Evolutionary conservation across 2,329 filamentous ascomycete species (phyloP), one percentile per base, ranked within the genome.

Genomic region (Leptographium flavum): DNA sequence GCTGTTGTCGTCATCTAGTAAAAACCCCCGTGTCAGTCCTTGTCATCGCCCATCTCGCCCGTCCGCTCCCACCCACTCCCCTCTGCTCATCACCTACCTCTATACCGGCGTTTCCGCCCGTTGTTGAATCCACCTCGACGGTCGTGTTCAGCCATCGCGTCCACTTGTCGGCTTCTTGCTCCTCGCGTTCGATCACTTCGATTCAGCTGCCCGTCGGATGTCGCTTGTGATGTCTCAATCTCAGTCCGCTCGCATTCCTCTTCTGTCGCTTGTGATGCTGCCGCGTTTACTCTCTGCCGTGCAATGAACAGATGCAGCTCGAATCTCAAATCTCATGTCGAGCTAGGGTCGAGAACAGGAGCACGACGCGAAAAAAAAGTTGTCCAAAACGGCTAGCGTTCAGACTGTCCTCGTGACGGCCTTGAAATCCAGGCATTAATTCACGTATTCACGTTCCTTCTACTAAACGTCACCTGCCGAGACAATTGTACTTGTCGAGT

Each of bases 71-170:
- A 46, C 15, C 32, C 32, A 21, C n/a, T 9, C 13, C 13, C 37
- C 33, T n/a, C 22, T n/a, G n/a, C 19, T 28, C 27, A 47, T 45
- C 10, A 54, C 68, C 54, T 60, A 88, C 87, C 87, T 83, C 84
- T 74, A 58, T 80, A 82, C 59, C 87, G 76, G 56, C 83, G 74
- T 66, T 93, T 94, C 61, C 83, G 79, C 60, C 46, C 48, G 43
- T 40, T 47, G 19, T 43, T 47, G 13, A 72, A 63, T 48, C 52
- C 53, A 30, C 59, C 56, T 23, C 60, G 63, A 32, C 70, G 66
- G 51, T 77, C 73, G 61, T 74, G 68, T 54, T 79, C 74, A 39
- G 69, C 69, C 74, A 79, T 72, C 45, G 49, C 56, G 47, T 37
- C 23, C 5, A n/a, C n/a, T n/a, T n/a, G n/a, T n/a, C n/a, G n/a